Percentiles rank a stretch among this genome's conserved stretches.
Evolutionary conservation across 352 stramenopile genomes (phyloP).

Genomic region (Achlya hypogyna): DNA sequence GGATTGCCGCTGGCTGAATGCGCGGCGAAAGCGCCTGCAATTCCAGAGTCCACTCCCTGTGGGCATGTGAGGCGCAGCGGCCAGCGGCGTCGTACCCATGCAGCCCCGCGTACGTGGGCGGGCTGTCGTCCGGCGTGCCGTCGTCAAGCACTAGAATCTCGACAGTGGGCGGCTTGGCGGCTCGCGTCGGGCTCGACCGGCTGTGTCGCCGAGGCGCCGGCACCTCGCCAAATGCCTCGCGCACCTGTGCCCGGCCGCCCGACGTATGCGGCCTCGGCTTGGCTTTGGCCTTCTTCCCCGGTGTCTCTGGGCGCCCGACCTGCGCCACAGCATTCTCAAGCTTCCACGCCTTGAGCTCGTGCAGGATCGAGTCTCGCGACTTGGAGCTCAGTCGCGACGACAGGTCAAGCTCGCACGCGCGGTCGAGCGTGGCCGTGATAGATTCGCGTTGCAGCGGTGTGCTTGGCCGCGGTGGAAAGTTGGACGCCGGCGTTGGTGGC

Average conservation of each 20-base stretch:
- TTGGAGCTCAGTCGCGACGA: constrained; percentile 35
- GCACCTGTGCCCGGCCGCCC: constrained; percentile 30
- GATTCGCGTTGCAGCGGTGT: constrained; percentile 49
- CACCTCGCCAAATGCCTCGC: constrained; percentile 51
- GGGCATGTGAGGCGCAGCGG: constrained; percentile 22
- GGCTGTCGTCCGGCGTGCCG: constrained; percentile 26
- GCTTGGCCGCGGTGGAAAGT: constrained; percentile 31
- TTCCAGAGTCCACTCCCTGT: constrained; percentile 39
- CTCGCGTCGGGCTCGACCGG: background rate
- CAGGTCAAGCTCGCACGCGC: constrained; percentile 47
- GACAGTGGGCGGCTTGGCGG: constrained; percentile 21
- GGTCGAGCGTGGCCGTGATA: constrained; percentile 71
- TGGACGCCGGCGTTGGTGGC: background rate
- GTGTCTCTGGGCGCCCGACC: constrained; percentile 12
- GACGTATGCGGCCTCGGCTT: constrained; percentile 43
- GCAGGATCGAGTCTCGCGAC: constrained; percentile 51
- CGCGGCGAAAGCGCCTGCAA: constrained; percentile 44
- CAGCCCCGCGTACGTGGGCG: constrained; percentile 36
- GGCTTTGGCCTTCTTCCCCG: constrained; percentile 15
- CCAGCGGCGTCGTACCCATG: constrained; percentile 45
- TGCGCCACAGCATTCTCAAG: constrained; percentile 29
- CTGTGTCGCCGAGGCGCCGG: constrained; percentile 20
- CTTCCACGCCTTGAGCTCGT: constrained; percentile 57
- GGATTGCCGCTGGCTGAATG: constrained; percentile 37
- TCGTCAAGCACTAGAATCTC: constrained; percentile 56